Base-by-base conservation (phyloP, 352 stramenopile species). In the Thraustotheca clavata region DNA sequence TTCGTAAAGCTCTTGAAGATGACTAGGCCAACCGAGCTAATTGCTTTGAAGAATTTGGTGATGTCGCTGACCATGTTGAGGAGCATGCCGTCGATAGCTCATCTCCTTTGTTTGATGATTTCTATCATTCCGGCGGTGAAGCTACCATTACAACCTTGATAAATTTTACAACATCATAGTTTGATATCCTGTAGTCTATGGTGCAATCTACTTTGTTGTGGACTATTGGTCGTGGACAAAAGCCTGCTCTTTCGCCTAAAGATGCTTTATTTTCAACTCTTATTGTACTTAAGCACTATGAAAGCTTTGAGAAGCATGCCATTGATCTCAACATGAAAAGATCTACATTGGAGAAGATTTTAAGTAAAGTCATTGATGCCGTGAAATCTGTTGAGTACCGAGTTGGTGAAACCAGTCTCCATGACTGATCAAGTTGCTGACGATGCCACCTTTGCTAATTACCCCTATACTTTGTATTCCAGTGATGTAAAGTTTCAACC, bases 401-500 rank as follows among this genome's bases (percentile, higher is more conserved):
- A n/a, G n/a, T n/a, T n/a, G n/a, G n/a, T n/a, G n/a, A n/a, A n/a
- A n/a, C n/a, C n/a, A n/a, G n/a, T n/a, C n/a, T n/a, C n/a, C 36
- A 62, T 62, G 54, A 24, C 36, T 8, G 24, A 54, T 49, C 22
- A 27, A 22, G 6, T 18, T n/a, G 22, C 2, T 49, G 14, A 29
- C 33, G 8, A 33, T 24, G 35, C 49, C 12, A 33, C 7, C 32
- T 4, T 31, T 24, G 32, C 4, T 31, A 48, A 54, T 41, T 24
- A 49, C 36, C 24, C 20, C 27, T 29, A 18, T 12, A 41, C 54
- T 20, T 27, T 48, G 14, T 62, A 62, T 27, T 38, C 54, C 5
- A 33, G 35, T 20, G 54, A 62, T 41, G 54, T 62, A 9, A 62
- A 12, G 11, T 62, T 62, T 29, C 54, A 62, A n/a, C 18, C 36